A percentile compares a stretch with the other conserved stretches of the same genome.
phyloP scores from a whole-genome alignment of 208 protist genomes.

The Angomonas deanei region DNA sequence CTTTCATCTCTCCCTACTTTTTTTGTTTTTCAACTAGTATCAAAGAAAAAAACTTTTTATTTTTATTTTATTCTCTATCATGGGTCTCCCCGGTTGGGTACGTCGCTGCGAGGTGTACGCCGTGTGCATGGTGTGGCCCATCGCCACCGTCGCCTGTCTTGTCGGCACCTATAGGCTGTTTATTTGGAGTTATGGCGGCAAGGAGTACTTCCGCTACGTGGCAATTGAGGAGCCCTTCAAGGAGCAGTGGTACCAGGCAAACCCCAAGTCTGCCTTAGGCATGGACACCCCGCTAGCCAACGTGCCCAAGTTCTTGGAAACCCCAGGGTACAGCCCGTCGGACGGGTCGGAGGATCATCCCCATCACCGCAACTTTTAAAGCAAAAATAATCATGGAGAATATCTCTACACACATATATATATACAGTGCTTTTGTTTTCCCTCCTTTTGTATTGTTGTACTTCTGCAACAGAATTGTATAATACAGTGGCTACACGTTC shows the following conservation, averaged over 20 bases:
- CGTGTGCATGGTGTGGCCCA: slow-evolving; percentile 80
- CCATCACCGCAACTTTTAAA: slow-evolving; percentile 72
- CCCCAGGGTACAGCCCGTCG: slow-evolving; percentile 44
- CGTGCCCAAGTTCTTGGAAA: slow-evolving; percentile 81
- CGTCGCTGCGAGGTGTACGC: slow-evolving; percentile 78
- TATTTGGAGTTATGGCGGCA: slow-evolving; percentile 85
- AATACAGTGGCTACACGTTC: too few species aligned
- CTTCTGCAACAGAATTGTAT: neutral
- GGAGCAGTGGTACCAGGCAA: slow-evolving; percentile 83
- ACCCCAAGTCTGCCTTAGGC: slow-evolving; percentile 70
- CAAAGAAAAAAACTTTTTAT: neutral
- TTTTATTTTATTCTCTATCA: slow-evolving; percentile 7
- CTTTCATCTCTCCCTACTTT: neutral
- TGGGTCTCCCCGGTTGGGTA: slow-evolving; percentile 69
- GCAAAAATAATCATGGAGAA: neutral
- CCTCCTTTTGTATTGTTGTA: neutral
- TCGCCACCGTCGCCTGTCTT: slow-evolving; percentile 50
- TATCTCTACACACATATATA: slow-evolving; percentile 1
- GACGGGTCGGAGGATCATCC: slow-evolving; percentile 35
- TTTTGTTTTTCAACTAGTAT: neutral
- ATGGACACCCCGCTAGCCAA: slow-evolving; percentile 79
- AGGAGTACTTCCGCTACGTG: slow-evolving; percentile 85
- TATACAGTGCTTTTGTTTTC: neutral
- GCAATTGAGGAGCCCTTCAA: slow-evolving; percentile 82
- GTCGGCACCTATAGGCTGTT: slow-evolving; percentile 72